Evolutionary conservation across 495 filamentous ascomycete genomes (phyloP).

Genomic region (Hypomontagnella submonticulosa): DNA sequence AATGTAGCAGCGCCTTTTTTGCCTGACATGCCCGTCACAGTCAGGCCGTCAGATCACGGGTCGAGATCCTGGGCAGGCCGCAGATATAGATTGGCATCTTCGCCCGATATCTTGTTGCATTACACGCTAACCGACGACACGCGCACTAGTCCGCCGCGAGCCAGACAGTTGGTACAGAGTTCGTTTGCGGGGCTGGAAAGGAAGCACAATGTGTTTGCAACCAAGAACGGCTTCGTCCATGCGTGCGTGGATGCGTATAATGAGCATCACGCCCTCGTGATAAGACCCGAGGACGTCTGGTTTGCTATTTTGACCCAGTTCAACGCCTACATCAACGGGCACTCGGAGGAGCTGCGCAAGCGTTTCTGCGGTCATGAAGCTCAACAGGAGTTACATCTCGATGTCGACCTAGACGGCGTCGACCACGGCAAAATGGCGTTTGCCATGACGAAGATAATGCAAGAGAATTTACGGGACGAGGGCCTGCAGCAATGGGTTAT

Average conservation of each 20-base stretch:
- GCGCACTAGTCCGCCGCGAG: constrained; percentile 40
- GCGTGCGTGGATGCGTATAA: constrained; percentile 63
- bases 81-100: constrained; percentile 40
- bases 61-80: constrained; percentile 44
- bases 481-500: constrained; percentile 55
- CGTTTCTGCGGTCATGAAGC: constrained; percentile 87
- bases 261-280: constrained; percentile 63
- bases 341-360: constrained; percentile 83
- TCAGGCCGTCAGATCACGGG: constrained; percentile 43
- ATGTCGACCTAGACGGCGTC: constrained; percentile 47
- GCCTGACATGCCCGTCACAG: constrained; percentile 45
- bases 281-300: constrained; percentile 73
- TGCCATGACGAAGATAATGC: constrained; percentile 53
- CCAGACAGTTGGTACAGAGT: constrained; percentile 47
- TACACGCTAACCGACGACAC: constrained; percentile 43
- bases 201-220: constrained; percentile 49
- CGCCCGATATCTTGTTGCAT: constrained; percentile 38
- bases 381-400: constrained; percentile 58
- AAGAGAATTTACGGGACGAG: constrained; percentile 51
- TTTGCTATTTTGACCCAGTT: constrained; percentile 67
- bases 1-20: constrained; percentile 38
- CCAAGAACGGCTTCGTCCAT: constrained; percentile 64
- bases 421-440: constrained; percentile 54
- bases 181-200: constrained; percentile 46
- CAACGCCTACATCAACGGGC: constrained; percentile 73